These are phyloP conservation scores for Tylopilus intermedius DNA, from an alignment of 768 basidiomycete genomes.

Conservation along the genomic window DNA sequence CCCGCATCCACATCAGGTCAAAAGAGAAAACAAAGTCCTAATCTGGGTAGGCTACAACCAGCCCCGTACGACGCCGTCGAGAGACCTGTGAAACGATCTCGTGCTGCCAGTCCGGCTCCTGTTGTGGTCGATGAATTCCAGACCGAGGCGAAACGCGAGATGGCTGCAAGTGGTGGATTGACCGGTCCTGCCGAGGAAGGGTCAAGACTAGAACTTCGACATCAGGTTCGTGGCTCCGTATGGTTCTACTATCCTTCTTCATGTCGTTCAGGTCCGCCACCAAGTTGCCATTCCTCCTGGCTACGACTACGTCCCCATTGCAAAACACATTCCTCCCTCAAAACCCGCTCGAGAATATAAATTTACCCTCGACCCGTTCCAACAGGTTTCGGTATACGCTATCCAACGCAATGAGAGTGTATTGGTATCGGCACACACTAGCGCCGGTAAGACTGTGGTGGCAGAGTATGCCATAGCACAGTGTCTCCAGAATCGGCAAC, in stretches of 20 bases:
- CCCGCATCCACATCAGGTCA: conserved; percentile 7
- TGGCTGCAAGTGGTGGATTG: conserved; percentile 83
- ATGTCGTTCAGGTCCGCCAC: conserved; percentile 67
- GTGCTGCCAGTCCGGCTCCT: conserved; percentile 62
- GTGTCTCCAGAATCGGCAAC: conserved; percentile 86
- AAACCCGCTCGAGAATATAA: conserved; percentile 93
- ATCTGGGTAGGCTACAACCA: conserved; percentile 3
- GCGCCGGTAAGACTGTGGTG: conserved; percentile 98
- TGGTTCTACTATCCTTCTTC: not conserved
- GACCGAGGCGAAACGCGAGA: conserved; percentile 88
- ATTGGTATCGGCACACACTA: conserved; percentile 96
- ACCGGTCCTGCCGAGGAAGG: conserved; percentile 67
- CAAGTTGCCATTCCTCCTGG: conserved; percentile 94
- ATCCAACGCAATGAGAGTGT: conserved; percentile 98
- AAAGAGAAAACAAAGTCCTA: conserved; percentile 25
- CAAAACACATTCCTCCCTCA: conserved; percentile 82
- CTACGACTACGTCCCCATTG: conserved; percentile 87
- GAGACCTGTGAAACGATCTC: conserved; percentile 48
- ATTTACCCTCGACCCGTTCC: conserved; percentile 96
- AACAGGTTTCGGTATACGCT: conserved; percentile 87
- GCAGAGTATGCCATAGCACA: conserved; percentile 99
- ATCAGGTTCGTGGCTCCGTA: conserved; percentile 49
- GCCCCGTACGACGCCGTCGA: conserved; percentile 28
- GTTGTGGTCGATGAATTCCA: conserved; percentile 91
- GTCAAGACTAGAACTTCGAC: conserved; percentile 68